Evolutionary conservation across 345 rosid genomes (phyloP), one percentile per base, ranked within the genome.

Genomic region (Gynandropsis gynandra): DNA sequence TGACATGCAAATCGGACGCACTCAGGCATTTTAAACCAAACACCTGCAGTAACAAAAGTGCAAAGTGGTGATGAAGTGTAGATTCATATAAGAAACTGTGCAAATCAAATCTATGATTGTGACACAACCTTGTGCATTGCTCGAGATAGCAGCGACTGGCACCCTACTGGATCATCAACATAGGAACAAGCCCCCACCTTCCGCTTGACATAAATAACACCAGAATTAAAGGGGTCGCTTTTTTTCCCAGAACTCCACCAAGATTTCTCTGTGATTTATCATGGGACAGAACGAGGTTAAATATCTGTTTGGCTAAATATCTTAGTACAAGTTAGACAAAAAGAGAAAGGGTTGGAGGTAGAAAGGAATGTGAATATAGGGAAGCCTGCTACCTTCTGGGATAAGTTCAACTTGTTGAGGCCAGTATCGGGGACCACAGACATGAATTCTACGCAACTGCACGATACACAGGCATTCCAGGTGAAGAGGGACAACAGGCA

Each of bases 391-490:
- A 84, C 98, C 96, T 77, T 90, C 87, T 35, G 95, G 87, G 57
- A 72, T 73, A 62, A 90, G 86, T 63, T 90, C 90, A 41, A 84
- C 68, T 42, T 78, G 78, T 74, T 87, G 95, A 68, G 96, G 74
- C 96, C 98, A 87, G 72, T 90, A 90, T 40, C 96, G 82, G 56
- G 96, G 98, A 54, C 98, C 96, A 75, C 98, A 90, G 15, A 90
- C 92, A 39, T 71, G 63, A 57, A 87, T 63, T 16, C 62, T 77
- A 74, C 77, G 84, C 72, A 90, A 74, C 98, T 90, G 87, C 68
- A 72, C 66, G n/a, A 59, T 20, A 58, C 58, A 79, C 31, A 42
- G 34, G 47, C 41, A 72, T 32, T n/a, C 61, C 34, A 47, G 64
- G 70, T 52, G 58, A 57, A 37, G 42, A 19, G 35, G 19, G 34